Evolutionary conservation across 371 early-diverging fungal species (phyloP).

Genomic region (Mortierella sp.): DNA sequence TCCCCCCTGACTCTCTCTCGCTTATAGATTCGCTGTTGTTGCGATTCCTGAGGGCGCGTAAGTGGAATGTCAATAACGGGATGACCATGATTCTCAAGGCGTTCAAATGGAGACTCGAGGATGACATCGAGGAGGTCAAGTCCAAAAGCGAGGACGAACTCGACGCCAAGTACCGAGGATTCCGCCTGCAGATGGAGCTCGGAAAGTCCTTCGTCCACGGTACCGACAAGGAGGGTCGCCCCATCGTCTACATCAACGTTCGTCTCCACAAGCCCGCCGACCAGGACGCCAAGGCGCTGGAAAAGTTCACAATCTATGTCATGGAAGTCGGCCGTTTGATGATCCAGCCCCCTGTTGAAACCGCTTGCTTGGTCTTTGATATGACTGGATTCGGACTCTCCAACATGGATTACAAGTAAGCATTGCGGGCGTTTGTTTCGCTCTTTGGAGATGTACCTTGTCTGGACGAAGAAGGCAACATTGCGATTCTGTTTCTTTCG

Average conservation of each 20-base stretch:
- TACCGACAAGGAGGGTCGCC: constrained; percentile 69
- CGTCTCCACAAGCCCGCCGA: constrained; percentile 70
- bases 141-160: constrained; percentile 67
- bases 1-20: constrained; percentile 29
- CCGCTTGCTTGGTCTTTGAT: constrained; percentile 86
- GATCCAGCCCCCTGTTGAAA: constrained; percentile 80
- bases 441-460: background rate
- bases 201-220: constrained; percentile 74
- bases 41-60: constrained; percentile 84
- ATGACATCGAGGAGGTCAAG: constrained; percentile 70
- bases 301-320: constrained; percentile 77
- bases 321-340: constrained; percentile 88
- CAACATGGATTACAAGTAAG: constrained; percentile 74
- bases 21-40: constrained; percentile 69
- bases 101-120: constrained; percentile 75
- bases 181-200: constrained; percentile 63
- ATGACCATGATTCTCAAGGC: constrained; percentile 72
- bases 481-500: background rate
- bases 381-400: constrained; percentile 82
- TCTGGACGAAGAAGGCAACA: background rate
- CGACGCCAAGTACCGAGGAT: constrained; percentile 59
- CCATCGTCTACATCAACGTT: constrained; percentile 75
- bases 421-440: background rate
- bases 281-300: constrained; percentile 69
- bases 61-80: constrained; percentile 80